Percentiles rank a stretch among this genome's conserved stretches.
Conservation (phyloP, 179 eudicot genomes). For the Spinacia oleracea region DNA sequence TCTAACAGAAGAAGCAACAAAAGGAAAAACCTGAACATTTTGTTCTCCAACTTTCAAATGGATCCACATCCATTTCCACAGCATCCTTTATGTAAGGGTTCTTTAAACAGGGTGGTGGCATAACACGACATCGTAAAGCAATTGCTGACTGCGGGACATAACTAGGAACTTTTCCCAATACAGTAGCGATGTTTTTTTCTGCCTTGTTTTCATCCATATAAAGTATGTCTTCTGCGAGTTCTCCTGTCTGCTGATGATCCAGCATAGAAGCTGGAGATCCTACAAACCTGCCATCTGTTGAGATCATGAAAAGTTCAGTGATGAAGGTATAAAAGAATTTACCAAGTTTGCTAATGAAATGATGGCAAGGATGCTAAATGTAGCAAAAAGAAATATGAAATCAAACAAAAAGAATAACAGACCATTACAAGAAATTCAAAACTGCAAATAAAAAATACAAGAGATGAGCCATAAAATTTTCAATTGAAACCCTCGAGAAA, state of each 20-base stretch:
- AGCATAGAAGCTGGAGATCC: conserved; percentile 37
- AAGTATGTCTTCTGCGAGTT: conserved; percentile 42
- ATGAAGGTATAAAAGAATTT: not conserved
- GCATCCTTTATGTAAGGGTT: conserved; percentile 68
- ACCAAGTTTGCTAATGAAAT: not conserved
- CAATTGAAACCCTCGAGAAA: not conserved
- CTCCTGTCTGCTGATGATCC: conserved; percentile 40
- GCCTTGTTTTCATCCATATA: conserved; percentile 40
- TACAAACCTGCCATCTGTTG: conserved; percentile 37
- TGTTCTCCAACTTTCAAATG: conserved; percentile 62
- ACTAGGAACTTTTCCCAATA: conserved; percentile 38
- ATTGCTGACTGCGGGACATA: conserved; percentile 82
- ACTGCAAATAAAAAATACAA: too few relatives aligned
- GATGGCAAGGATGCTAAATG: not conserved
- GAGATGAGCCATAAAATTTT: not conserved
- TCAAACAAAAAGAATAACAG: not conserved
- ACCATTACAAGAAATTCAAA: not conserved
- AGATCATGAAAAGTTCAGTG: not conserved
- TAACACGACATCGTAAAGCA: conserved; percentile 88
- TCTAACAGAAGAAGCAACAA: conserved; percentile 10
- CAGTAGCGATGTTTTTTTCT: conserved; percentile 27
- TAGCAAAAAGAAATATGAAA: not conserved
- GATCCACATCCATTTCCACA: conserved; percentile 55
- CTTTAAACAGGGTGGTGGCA: conserved; percentile 89
- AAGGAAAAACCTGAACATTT: conserved; percentile 63